Evolutionary conservation across 1,284 basidiomycete species (phyloP), one percentile per base, ranked within the genome.

Genomic region (Cryptococcus maquisensis): DNA sequence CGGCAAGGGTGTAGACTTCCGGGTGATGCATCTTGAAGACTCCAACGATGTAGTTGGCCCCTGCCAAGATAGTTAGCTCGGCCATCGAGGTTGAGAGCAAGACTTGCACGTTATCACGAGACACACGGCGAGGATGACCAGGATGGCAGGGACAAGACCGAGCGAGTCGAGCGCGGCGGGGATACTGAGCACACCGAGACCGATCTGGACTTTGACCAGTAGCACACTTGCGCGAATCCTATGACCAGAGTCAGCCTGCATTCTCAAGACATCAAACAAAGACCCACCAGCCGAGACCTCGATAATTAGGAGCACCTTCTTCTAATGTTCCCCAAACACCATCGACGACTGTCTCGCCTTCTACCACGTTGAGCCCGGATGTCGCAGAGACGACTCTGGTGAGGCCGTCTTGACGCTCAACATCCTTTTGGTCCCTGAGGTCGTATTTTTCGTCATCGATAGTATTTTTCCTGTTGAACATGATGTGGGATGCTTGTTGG

Each of bases 291-390:
- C 67, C 65, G 3, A 71, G 56, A 40, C 64, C 68, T 41, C 66
- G 58, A 53, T 74, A 74, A 47, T 72, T 71, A 6, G 72, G 70
- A n/a, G 66, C 68, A 26, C 59, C 54, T 39, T 64, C 70, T 21
- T 62, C 64, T 21, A 69, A 54, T 20, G 62, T 61, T 37, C 72
- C 72, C 66, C 71, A 74, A 2, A 74, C 72, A 18, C 68, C 70
- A 57, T 73, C 71, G 18, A 61, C 57, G 2, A 57, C 42, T 2
- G 28, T 32, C 28, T 32, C 28, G 7, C 5, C 24, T 41, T 47
- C 20, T 8, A n/a, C 15, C 20, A 16, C 15, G 16, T 21, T 40
- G 39, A 21, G 12, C 20, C 15, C 9, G 8, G 39, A 40, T 10
- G 28, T 8, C 6, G 39, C 39, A 40, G 39, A 18, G 16, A 40